Evolutionary conservation across 1,139 yeast species (phyloP).

Genomic region (Scheffersomyces illinoinensis): DNA sequence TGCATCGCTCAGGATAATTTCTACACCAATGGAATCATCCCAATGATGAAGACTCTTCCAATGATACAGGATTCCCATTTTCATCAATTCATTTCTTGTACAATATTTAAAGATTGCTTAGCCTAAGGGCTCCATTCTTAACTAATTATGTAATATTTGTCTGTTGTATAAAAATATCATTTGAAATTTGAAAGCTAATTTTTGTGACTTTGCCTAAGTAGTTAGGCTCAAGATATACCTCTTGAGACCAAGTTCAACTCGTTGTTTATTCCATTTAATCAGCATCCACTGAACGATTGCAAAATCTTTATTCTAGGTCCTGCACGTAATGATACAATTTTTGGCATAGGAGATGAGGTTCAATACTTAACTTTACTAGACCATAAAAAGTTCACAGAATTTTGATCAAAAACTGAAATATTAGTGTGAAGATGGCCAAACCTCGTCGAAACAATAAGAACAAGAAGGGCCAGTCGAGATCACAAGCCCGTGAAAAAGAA

Average conservation of each 20-base stretch:
- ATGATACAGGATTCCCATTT: neutral
- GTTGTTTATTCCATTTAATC: no score
- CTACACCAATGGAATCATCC: neutral
- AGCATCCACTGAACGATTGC: no score
- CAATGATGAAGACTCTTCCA: neutral
- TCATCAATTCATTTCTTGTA: neutral
- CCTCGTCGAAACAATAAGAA: slow-evolving; percentile 17
- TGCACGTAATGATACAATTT: neutral
- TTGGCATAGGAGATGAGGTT: neutral
- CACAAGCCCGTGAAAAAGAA: slow-evolving; percentile 35
- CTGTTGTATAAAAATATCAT: no score
- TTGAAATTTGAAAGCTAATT: no score
- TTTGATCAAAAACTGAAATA: neutral
- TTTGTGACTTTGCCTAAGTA: no score
- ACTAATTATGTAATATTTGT: no score
- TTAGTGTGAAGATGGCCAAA: slow-evolving; percentile 21
- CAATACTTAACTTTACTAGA: neutral
- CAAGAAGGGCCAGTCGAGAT: slow-evolving; percentile 18
- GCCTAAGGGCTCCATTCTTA: no score
- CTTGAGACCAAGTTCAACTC: no score
- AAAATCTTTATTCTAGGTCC: neutral
- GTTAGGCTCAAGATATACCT: no score
- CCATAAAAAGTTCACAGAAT: neutral
- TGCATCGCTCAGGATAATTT: neutral
- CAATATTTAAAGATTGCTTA: neutral